Evolutionary conservation across 2,329 filamentous ascomycete species (phyloP).

Genomic region (Calonectria fujianensis): DNA sequence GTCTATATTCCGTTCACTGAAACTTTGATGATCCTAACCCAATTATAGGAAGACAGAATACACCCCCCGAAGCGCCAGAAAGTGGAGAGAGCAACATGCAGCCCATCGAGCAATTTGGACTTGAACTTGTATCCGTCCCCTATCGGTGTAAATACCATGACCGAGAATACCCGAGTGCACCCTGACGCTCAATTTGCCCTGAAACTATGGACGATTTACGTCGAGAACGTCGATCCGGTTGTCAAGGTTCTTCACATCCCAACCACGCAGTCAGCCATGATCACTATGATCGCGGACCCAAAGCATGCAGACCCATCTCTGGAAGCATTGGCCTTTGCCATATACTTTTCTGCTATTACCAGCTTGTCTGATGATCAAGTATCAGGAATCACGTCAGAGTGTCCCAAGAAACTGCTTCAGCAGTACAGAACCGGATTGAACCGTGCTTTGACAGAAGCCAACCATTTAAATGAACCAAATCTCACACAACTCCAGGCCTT

Average conservation of each 20-base stretch:
- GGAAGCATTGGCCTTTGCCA: conserved; percentile 32
- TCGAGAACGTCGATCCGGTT: conserved; percentile 37
- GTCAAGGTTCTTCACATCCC: conserved; percentile 41
- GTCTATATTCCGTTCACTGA: background rate
- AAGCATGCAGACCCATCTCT: conserved; percentile 21
- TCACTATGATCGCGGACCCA: conserved; percentile 35
- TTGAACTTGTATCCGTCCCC: conserved; percentile 30
- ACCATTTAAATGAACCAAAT: conserved; percentile 38
- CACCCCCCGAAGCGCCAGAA: conserved; percentile 16
- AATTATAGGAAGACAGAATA: conserved; percentile 17
- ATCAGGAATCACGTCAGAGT: conserved; percentile 27
- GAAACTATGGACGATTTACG: conserved; percentile 34
- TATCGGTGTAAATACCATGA: background rate
- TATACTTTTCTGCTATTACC: conserved; percentile 38
- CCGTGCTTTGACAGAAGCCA: conserved; percentile 25
- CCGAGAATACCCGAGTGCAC: background rate
- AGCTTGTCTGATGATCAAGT: conserved; percentile 33
- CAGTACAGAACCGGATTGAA: conserved; percentile 33
- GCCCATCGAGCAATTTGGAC: conserved; percentile 27
- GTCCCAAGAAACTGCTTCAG: conserved; percentile 28
- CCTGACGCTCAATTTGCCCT: conserved; percentile 35
- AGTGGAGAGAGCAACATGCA: background rate
- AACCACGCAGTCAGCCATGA: conserved; percentile 38
- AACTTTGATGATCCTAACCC: background rate
- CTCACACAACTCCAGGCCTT: conserved; percentile 33